phyloP scores from a whole-genome alignment of 768 basidiomycete species.

The Rhodotorula graminis region DNA sequence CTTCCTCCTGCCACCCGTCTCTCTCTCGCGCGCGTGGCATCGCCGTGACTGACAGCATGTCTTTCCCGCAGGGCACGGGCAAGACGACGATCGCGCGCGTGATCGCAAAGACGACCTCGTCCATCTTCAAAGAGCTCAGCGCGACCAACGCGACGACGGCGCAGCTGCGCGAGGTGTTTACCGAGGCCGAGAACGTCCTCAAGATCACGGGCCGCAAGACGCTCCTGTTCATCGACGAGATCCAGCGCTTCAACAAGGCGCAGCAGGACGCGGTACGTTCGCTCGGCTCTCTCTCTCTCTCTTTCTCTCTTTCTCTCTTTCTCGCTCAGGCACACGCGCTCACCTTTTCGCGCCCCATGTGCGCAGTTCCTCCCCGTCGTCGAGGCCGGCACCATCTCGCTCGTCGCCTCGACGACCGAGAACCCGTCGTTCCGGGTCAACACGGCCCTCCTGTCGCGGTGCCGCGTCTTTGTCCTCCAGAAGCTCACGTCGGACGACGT shows the following conservation, averaged over 20 bases:
- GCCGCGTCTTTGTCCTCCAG: constrained; percentile 68
- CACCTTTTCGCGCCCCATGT: constrained; percentile 46
- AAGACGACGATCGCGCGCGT: constrained; percentile 56
- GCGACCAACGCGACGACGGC: constrained; percentile 50
- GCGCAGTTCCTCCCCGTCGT: constrained; percentile 68
- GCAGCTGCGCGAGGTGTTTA: constrained; percentile 68
- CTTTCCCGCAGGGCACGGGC: constrained; percentile 42
- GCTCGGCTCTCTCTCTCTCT: not conserved
- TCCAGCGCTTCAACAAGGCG: constrained; percentile 64
- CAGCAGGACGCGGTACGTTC: constrained; percentile 52
- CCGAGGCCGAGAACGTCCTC: constrained; percentile 66
- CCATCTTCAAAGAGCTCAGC: constrained; percentile 60
- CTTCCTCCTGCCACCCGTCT: no score
- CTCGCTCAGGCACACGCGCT: no score
- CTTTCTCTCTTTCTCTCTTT: no score
- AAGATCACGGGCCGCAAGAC: constrained; percentile 64
- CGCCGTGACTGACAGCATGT: no score
- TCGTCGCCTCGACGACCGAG: constrained; percentile 67
- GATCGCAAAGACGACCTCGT: constrained; percentile 58
- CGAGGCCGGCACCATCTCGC: constrained; percentile 70
- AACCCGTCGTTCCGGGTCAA: constrained; percentile 66
- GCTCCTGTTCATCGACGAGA: constrained; percentile 74
- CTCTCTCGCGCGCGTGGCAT: not conserved
- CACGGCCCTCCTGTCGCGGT: constrained; percentile 39
- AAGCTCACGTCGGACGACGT: constrained; percentile 64